Evolutionary conservation across 169 alveolate species (phyloP).

Genomic region (Cryptosporidium ubiquitum): DNA sequence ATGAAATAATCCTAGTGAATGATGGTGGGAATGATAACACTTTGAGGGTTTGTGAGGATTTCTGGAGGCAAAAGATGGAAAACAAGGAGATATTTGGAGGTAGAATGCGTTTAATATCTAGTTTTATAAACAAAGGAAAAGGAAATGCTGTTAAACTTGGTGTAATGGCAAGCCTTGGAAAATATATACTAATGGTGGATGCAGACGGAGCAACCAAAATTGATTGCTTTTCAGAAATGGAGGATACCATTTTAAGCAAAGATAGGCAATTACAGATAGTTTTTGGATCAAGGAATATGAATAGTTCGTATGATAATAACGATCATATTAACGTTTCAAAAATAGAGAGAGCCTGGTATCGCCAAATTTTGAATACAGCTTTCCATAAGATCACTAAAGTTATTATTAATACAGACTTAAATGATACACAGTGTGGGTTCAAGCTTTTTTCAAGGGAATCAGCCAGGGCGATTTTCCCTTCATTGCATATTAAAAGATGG

Average conservation of each 20-base stretch:
- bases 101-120: slow-evolving; percentile 77
- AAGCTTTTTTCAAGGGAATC: slow-evolving; percentile 86
- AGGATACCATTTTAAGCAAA: slow-evolving; percentile 73
- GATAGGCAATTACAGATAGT: slow-evolving; percentile 79
- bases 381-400: slow-evolving; percentile 50
- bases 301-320: slow-evolving; percentile 68
- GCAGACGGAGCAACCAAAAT: slow-evolving; percentile 91
- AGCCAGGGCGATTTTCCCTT: slow-evolving; percentile 82
- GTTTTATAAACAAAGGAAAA: slow-evolving; percentile 84
- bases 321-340: not conserved
- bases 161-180: slow-evolving; percentile 81
- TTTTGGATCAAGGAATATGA: slow-evolving; percentile 85
- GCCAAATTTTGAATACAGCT: slow-evolving; percentile 45
- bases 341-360: slow-evolving; percentile 14
- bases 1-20: slow-evolving; percentile 86
- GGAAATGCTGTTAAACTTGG: slow-evolving; percentile 88
- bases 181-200: slow-evolving; percentile 85
- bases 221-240: slow-evolving; percentile 77
- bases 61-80: slow-evolving; percentile 47
- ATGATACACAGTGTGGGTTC: slow-evolving; percentile 92
- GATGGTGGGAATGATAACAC: slow-evolving; percentile 88
- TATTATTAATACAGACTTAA: slow-evolving; percentile 67
- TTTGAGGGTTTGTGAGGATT: slow-evolving; percentile 74
- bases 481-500: slow-evolving; percentile 88
- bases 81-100: slow-evolving; percentile 34